Conservation (phyloP, 345 rosid genomes). For the Corchorus capsularis region DNA sequence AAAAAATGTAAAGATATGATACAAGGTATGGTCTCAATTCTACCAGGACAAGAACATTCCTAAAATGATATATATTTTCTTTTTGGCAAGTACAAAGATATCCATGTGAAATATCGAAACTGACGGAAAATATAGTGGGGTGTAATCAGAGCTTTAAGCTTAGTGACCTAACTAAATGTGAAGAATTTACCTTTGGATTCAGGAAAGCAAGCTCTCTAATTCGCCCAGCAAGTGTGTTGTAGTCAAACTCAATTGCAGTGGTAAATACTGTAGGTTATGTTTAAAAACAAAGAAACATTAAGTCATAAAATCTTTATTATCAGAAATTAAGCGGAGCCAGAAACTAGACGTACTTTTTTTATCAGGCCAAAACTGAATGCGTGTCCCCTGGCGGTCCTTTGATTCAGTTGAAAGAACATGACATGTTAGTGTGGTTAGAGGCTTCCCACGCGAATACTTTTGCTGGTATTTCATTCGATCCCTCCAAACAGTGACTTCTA, state of each 20-base stretch:
- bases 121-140: background rate
- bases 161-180: constrained; percentile 12
- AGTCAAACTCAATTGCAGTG: constrained; percentile 82
- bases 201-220: constrained; percentile 95
- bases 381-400: constrained; percentile 65
- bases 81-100: background rate
- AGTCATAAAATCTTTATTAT: constrained; percentile 24
- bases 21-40: background rate
- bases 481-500: constrained; percentile 93
- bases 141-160: background rate
- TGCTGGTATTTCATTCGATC: constrained; percentile 79
- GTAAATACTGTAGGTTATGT: constrained; percentile 68
- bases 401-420: constrained; percentile 58
- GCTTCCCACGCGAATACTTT: constrained; percentile 89
- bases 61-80: background rate
- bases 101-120: background rate
- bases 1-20: constrained; percentile 12
- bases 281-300: constrained; percentile 16
- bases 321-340: background rate
- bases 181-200: constrained; percentile 73
- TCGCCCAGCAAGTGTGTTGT: constrained; percentile 83
- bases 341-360: constrained; percentile 60
- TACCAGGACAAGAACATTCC: constrained; percentile 3
- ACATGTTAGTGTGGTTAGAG: constrained; percentile 56
- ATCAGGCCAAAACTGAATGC: constrained; percentile 96